Base-by-base conservation (phyloP, 2,329 filamentous ascomycete genomes). In the Cercospora nicotianae region DNA sequence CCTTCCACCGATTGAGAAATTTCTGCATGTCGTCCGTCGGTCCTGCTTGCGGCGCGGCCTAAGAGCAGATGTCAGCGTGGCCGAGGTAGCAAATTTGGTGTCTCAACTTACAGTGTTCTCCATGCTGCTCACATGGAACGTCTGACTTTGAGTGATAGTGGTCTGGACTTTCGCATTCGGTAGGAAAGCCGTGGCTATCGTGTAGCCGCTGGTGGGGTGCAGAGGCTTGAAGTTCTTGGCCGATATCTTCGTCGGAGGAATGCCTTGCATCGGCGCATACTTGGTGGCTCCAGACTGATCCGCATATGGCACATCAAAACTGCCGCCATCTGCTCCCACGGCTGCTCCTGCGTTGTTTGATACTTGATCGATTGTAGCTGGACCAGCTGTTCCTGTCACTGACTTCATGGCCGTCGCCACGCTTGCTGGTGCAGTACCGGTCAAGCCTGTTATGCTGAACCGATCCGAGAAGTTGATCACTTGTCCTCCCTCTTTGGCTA, bases 391-490 rank as follows among this genome's bases (percentile, higher is more conserved):
- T 7, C 79, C 79, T 3, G 77, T 76, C 5, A 81, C 72, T 8
- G 76, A 76, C 36, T 74, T 73, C 28, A 80, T 75, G 16, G 77
- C 80, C 20, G 73, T 67, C 26, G 74, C 72, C 58, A 86, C 78
- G 42, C 74, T 75, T 1, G 81, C 68, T 1, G 83, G 79, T 73
- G 89, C 89, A 4, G 79, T 79, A 42, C 89, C 89, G 2, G 84
- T 88, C 89, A 91, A 90, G 72, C 83, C 84, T 10, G 81, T 82
- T 63, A 91, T 80, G n/a, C 86, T 84, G 79, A 92, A 92, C 69
- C 89, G 87, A 60, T 81, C 73, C 10, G 88, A 90, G 76, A 84
- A 90, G 73, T 86, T 87, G 65, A 83, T 85, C 20, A 88, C 80
- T 3, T 83, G 84, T 33, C 85, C 85, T 42, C 86, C 85, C n/a